Evolutionary conservation across 352 stramenopile genomes (phyloP).

Genomic region (Phytophthora lateralis): DNA sequence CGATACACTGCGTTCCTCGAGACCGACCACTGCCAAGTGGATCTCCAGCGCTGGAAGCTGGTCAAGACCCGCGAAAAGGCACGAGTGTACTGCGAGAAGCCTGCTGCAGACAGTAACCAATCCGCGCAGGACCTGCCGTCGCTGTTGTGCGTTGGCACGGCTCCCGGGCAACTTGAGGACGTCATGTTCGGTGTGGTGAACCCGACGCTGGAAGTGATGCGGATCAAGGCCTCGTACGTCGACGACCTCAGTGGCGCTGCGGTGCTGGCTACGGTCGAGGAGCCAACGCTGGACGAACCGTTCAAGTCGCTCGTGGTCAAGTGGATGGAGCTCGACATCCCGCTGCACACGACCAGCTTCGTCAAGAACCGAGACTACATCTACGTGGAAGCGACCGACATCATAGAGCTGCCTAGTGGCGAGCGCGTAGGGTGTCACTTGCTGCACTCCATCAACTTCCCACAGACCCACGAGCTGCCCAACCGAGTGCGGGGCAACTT

Average conservation of each 20-base stretch:
- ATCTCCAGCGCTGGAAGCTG: slow-evolving; percentile 30
- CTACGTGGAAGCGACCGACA: slow-evolving; percentile 50
- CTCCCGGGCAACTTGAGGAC: slow-evolving; percentile 33
- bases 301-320: slow-evolving; percentile 45
- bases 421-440: slow-evolving; percentile 53
- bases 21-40: slow-evolving; percentile 34
- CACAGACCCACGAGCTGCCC: slow-evolving; percentile 23
- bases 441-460: slow-evolving; percentile 39
- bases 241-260: slow-evolving; percentile 42
- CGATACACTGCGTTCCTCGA: slow-evolving; percentile 37
- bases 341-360: slow-evolving; percentile 28
- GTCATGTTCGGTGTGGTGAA: slow-evolving; percentile 41
- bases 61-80: slow-evolving; percentile 35
- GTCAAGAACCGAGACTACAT: slow-evolving; percentile 56
- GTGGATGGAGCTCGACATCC: slow-evolving; percentile 40
- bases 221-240: slow-evolving; percentile 46
- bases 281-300: slow-evolving; percentile 48
- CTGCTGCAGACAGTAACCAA: slow-evolving; percentile 1
- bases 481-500: slow-evolving; percentile 28
- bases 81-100: slow-evolving; percentile 34
- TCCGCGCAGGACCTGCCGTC: slow-evolving; percentile 32
- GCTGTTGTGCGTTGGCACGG: slow-evolving; percentile 33
- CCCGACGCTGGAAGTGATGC: slow-evolving; percentile 37
- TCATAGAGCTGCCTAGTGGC: slow-evolving; percentile 31
- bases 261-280: slow-evolving; percentile 41